Evolutionary conservation across 2,329 filamentous ascomycete genomes (phyloP).

Genomic region (Grosmannia huntii): DNA sequence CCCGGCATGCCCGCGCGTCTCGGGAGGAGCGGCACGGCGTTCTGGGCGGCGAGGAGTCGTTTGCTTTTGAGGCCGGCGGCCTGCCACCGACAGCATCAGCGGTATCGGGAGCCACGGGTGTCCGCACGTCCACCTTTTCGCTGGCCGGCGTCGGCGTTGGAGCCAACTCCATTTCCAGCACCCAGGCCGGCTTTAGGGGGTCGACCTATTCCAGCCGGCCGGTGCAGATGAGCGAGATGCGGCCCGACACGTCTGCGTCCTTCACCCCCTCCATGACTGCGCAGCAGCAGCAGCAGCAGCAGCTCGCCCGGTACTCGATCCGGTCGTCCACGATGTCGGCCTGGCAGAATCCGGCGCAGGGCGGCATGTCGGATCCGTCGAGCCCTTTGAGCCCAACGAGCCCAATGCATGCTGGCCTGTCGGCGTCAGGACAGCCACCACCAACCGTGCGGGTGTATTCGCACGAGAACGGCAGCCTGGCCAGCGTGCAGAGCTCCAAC

Average conservation of each 20-base stretch:
- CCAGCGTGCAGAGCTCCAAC: neutral
- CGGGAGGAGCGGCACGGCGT: neutral
- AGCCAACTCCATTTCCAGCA: too few relatives aligned
- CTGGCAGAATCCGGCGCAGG: too few relatives aligned
- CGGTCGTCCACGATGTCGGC: neutral
- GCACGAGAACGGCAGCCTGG: neutral
- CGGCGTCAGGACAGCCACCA: too few relatives aligned
- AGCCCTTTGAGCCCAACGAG: neutral
- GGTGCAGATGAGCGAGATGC: neutral
- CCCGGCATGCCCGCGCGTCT: neutral
- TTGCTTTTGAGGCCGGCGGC: neutral
- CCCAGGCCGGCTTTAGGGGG: too few relatives aligned
- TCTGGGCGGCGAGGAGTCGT: neutral
- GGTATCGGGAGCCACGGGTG: too few relatives aligned
- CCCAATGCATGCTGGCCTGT: neutral
- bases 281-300: neutral
- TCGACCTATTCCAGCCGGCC: neutral
- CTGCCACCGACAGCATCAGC: neutral
- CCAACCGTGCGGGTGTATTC: too few relatives aligned
- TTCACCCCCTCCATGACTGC: too few relatives aligned
- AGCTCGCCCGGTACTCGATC: neutral
- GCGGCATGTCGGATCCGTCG: too few relatives aligned
- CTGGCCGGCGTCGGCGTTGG: neutral
- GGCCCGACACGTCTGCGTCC: too few relatives aligned
- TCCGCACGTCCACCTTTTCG: neutral